Conservation (phyloP, 2,329 filamentous ascomycete genomes). For the Claviceps sp. region DNA sequence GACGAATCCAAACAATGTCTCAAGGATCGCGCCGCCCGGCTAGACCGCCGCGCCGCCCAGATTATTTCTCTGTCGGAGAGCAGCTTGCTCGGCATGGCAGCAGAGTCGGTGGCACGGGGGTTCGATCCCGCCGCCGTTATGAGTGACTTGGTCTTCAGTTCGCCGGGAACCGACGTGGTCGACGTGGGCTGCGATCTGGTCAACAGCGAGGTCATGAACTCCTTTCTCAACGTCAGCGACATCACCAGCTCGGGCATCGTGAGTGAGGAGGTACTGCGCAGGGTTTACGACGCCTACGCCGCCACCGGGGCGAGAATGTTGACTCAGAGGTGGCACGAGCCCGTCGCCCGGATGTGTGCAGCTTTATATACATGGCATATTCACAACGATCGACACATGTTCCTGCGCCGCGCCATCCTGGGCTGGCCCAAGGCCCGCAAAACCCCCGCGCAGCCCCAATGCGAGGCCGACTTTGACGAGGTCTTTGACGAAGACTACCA, state of each 20-base stretch:
- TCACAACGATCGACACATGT: slow-evolving; percentile 19
- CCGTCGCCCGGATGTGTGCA: slow-evolving; percentile 18
- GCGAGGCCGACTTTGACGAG: slow-evolving; percentile 18
- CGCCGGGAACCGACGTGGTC: slow-evolving; percentile 11
- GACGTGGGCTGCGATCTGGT: slow-evolving; percentile 11
- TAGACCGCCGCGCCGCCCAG: slow-evolving; percentile 8
- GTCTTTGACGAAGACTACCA: slow-evolving; percentile 15
- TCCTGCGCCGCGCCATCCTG: slow-evolving; percentile 16
- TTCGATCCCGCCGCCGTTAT: slow-evolving; percentile 11
- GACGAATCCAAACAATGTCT: not conserved
- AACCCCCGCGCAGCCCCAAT: slow-evolving; percentile 10
- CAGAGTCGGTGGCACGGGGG: slow-evolving; percentile 9
- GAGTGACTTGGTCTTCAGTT: slow-evolving; percentile 11
- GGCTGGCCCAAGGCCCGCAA: slow-evolving; percentile 18
- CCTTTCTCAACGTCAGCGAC: slow-evolving; percentile 10
- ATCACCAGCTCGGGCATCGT: slow-evolving; percentile 9
- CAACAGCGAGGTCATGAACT: slow-evolving; percentile 12
- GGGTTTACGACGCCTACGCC: slow-evolving; percentile 11
- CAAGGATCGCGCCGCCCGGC: slow-evolving; percentile 1
- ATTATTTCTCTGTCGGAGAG: slow-evolving; percentile 10
- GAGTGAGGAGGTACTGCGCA: slow-evolving; percentile 9
- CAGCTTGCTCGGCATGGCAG: slow-evolving; percentile 11
- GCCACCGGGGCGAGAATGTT: slow-evolving; percentile 15
- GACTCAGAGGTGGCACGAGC: slow-evolving; percentile 19
- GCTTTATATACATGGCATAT: slow-evolving; percentile 20